phyloP scores from a whole-genome alignment of 1,139 yeast genomes.

The Blastobotrys raffinosifermentans region DNA sequence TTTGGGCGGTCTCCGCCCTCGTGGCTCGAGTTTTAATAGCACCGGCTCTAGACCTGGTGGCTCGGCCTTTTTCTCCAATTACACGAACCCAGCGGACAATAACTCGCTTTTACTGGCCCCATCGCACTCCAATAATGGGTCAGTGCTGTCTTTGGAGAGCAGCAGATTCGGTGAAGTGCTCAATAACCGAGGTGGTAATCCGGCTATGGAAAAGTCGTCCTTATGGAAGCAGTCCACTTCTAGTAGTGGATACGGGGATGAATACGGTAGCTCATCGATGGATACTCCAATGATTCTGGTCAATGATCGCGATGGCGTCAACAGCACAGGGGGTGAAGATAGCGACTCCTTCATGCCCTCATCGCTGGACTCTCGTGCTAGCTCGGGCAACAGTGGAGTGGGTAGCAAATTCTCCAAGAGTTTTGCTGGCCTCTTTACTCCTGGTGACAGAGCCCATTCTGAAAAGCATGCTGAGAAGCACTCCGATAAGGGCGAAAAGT shows the following conservation, averaged over 20 bases:
- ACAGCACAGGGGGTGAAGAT: slow-evolving; percentile 11
- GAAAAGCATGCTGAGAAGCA: not conserved
- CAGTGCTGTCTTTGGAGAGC: slow-evolving; percentile 11
- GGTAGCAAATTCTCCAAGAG: slow-evolving; percentile 22
- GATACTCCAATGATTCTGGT: slow-evolving; percentile 14
- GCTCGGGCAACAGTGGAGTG: too few relatives aligned
- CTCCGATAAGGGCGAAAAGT: not conserved
- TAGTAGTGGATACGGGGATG: not conserved
- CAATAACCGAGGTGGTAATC: not conserved
- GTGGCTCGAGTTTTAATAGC: slow-evolving; percentile 23
- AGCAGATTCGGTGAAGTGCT: slow-evolving; percentile 9
- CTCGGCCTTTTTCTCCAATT: slow-evolving; percentile 12
- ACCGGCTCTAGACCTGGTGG: slow-evolving; percentile 10
- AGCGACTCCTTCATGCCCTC: slow-evolving; percentile 5
- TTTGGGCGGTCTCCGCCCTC: slow-evolving; percentile 17
- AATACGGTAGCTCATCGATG: slow-evolving; percentile 7
- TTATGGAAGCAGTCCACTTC: slow-evolving; percentile 2
- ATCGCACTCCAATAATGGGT: slow-evolving; percentile 13
- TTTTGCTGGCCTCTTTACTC: slow-evolving; percentile 14
- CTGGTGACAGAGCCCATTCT: too few relatives aligned
- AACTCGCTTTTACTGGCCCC: slow-evolving; percentile 7
- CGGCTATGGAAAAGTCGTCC: not conserved
- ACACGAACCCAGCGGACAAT: slow-evolving; percentile 10
- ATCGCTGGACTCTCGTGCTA: slow-evolving; percentile 5
- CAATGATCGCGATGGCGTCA: slow-evolving; percentile 14